Base-by-base conservation (phyloP, 768 basidiomycete species). In the Leucocoprinus leucothites region DNA sequence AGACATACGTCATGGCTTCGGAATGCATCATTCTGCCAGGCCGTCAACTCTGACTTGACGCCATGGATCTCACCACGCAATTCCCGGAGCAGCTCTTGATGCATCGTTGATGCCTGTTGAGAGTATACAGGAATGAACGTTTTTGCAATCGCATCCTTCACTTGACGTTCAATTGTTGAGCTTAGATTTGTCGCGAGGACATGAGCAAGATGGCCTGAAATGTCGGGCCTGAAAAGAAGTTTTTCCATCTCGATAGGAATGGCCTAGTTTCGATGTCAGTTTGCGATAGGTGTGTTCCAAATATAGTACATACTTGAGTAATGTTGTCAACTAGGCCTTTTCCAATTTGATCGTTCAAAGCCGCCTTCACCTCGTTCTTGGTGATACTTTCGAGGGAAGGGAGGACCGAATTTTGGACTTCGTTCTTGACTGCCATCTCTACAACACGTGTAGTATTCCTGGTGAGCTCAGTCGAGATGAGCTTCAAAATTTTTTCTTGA, bases 401-500 rank as follows among this genome's bases (percentile, higher is more conserved):
- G 18, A 93, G 74, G 11, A 94, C 89, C 0, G 89, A 91, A 62
- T 79, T 86, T 66, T 90, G 90, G 14, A 94, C 87, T 66, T 93
- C 91, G 50, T 74, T 77, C 74, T 91, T 92, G 64, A 94, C 87
- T 13, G 91, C 92, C 79, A 87, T 80, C 72, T 94, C 92, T 42
- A 94, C 92, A 46, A 93, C 89, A 11, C 90, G 82, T 9, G 90
- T 91, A 9, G 91, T 94, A 61, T 93, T 93, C 71, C 88, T 85
- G 8, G 88, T 92, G 48, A 94, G 76, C 69, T 92, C 89, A 1
- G 82, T 89, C 21, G 91, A 93, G 61, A 94, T 92, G 51, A 94
- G 74, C 71, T 93, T 93, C 63, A 94, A 74, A 58, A 94, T 90
- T 69, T 89, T 91, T 71, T 94, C 92, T 69, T 94, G 91, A 13